Percentiles rank a stretch among this genome's conserved stretches.
Evolutionary conservation across 2,329 filamentous ascomycete genomes (phyloP).

Genomic region (Cladophialophora yegresii): DNA sequence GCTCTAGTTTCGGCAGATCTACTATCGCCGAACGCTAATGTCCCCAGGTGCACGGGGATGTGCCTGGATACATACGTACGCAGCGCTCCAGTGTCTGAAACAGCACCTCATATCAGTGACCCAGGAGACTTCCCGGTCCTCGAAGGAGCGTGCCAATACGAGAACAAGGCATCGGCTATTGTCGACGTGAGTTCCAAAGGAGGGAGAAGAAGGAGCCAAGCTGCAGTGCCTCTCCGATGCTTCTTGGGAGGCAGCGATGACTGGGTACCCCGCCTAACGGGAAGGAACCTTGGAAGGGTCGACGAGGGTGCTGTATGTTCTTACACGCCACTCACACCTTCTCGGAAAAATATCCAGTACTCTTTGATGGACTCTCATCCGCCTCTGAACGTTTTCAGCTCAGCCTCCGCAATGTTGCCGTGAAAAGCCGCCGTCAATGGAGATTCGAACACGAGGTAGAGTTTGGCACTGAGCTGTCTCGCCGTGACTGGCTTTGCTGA

Average conservation of each 20-base stretch:
- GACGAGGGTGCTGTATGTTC: not conserved
- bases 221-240: not conserved
- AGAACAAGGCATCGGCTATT: not conserved
- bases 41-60: not conserved
- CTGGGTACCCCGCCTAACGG: not conserved
- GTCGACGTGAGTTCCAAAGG: not conserved
- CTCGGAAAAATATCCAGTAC: not conserved
- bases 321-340: not conserved
- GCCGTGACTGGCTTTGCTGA: constrained; percentile 16
- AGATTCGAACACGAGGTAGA: not conserved
- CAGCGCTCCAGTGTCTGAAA: not conserved
- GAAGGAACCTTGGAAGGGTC: not conserved
- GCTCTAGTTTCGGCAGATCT: constrained; percentile 8
- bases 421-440: constrained; percentile 5
- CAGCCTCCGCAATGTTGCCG: constrained; percentile 22
- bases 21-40: not conserved
- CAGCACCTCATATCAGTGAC: not conserved
- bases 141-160: not conserved
- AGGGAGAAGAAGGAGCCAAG: not conserved
- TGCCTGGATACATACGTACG: not conserved
- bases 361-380: not conserved
- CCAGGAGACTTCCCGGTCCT: constrained; percentile 14
- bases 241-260: not conserved
- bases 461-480: not conserved
- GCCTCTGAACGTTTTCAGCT: constrained; percentile 17